Evolutionary conservation across 1,284 basidiomycete genomes (phyloP), one percentile per base, ranked within the genome.

Genomic region (Heliocybe sulcata): DNA sequence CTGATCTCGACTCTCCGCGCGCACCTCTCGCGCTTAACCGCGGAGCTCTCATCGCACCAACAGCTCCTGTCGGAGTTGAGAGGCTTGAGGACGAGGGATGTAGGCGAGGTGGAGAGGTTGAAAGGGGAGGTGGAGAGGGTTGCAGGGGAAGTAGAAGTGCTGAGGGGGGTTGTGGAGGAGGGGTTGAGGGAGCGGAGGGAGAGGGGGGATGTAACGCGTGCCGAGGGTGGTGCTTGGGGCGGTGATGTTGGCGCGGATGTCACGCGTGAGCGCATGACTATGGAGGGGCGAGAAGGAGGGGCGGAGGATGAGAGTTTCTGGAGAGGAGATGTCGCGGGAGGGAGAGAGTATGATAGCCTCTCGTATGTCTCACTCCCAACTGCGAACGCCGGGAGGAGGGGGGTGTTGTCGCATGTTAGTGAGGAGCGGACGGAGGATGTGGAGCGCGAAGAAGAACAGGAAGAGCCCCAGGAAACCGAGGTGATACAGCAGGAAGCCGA

Each of bases 161-260:
- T 94, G n/a, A 77, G 86, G 19, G 85, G 83, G 0, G 85, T 94
- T 0, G 89, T 94, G 0, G 90, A 93, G 64, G 85, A 92, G 57
- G 90, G 90, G 0, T 72, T 94, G 47, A 79, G 83, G 54, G 89
- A 90, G 60, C 72, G 90, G 23, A 73, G 27, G 35, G 49, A 52
- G 51, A 56, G 45, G 47, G 12, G 14, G 47, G 42, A 45, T 4
- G 42, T 12, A 20, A 10, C 4, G 19, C 42, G 42, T 45, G 23
- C 16, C 16, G 42, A 45, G 42, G 16, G 42, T 19, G 29, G 12
- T 31, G 29, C n/a, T n/a, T n/a, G n/a, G n/a, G n/a, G n/a, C n/a
- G n/a, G n/a, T n/a, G n/a, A n/a, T n/a, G n/a, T n/a, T n/a, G n/a
- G n/a, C n/a, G n/a, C n/a, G n/a, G n/a, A n/a, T n/a, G n/a, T n/a